Base-by-base conservation (phyloP, 768 basidiomycete genomes). In the Boletellus emodensis region DNA sequence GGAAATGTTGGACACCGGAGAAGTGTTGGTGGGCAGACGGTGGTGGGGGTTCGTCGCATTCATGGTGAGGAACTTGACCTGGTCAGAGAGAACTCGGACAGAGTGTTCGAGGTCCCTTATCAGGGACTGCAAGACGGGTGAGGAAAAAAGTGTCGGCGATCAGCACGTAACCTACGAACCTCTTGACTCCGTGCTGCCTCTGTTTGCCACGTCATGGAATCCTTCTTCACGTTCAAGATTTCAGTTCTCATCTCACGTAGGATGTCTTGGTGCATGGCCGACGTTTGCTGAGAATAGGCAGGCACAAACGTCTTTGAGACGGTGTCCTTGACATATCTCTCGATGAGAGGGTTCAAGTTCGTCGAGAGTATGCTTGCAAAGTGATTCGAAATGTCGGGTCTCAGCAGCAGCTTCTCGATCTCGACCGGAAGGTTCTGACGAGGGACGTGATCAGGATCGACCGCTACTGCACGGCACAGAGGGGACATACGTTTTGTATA, bases 21-120 rank as follows among this genome's bases (percentile, higher is more conserved):
- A 75, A 65, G 43, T 72, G 66, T 51, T 75, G 40, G 15, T 57
- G 22, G 61, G 54, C 24, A 67, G 47, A 28, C 66, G 76, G 30
- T 75, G 70, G 38, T 67, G 50, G 18, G 37, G 37, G 41, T 48
- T 61, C 33, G 72, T 66, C 11, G 76, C 59, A 55, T 83, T 88
- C 68, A 85, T 71, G 57, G 75, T 82, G 53, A 90, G 68, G 71
- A 83, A 88, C 64, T 90, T 91, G 61, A 93, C 81, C 63, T 93
- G 90, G 44, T 93, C 90, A 28, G 85, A 78, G 48, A 93, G 72
- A 20, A 80, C 60, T 46, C 88, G 77, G 48, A 93, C 84, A 6
- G 81, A 82, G 58, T 84, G 85, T 67, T 92, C 90, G 49, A 93
- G 77, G 37, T 92, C 89, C 53, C 88, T 80, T 49, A 93, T 87